Base-by-base conservation (phyloP, 2,329 filamentous ascomycete species). In the Xylariaceae sp. region DNA sequence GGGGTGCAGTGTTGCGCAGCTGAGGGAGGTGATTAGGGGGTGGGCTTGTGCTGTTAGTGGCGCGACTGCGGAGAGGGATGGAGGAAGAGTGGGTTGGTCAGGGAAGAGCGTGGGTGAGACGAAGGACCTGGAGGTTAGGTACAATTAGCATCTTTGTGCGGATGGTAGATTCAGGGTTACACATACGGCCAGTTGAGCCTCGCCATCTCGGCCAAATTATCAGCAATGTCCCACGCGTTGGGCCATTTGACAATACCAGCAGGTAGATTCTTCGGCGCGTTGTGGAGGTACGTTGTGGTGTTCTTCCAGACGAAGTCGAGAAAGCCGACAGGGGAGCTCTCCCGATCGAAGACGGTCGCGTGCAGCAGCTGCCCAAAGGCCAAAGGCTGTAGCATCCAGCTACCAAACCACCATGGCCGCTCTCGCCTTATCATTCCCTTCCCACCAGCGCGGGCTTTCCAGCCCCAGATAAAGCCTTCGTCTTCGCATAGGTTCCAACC, bases 1-100 rank as follows among this genome's bases (percentile, higher is more conserved):
- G 0, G 93, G 93, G 71, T 99, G 93, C 2, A 98, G 84, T 1
- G 93, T 82, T 1, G 93, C 93, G 75, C 95, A 99, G 43, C 91
- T 93, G 19, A 97, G 84, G 21, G 87, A 89, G 9, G 84, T 87
- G 71, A 96, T 93, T 42, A 91, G 86, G 1, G 93, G 93, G 69
- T 98, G 93, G 0, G 93, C 93, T 23, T 89, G 84, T 1, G 89
- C 87, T 1, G 91, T 91, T 52, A 98, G 85, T 0, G 92, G 90
- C 0, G 88, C 81, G 54, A 97, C 87, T 12, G 82, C 76, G 20
- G 80, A 71, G n/a, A 96, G 81, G 2, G 86, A 79, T 2, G 82
- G 70, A 0, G 89, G 85, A 0, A 96, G 84, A 1, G 83, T 85
- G 46, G 83, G 81, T 65, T 86, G 85, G 59, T 80, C 79, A 0